Evolutionary conservation across 257 asterid species (phyloP), one percentile per base, ranked within the genome.

Genomic region (Solanum acaule): DNA sequence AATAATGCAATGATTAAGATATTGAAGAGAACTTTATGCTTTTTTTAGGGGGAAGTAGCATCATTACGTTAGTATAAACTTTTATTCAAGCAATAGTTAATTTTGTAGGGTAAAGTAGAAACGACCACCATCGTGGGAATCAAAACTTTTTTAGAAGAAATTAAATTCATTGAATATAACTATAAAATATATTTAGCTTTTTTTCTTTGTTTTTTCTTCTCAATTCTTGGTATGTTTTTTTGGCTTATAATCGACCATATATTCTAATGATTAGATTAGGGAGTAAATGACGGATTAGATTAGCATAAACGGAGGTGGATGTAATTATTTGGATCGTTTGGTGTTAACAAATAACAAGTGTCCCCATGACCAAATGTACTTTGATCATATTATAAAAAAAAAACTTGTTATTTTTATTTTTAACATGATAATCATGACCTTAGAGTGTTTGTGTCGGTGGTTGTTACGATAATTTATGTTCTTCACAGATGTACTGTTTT

Each of bases 361-460:
- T 31, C 31, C 70, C 38, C 87, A 46, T 46, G 16, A 14, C 42
- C 18, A 20, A 29, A 56, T 78, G 49, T 87, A 46, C 56, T 34
- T 67, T 42, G n/a, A 22, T 33, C 40, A 86, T 63, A 14, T 40
- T 37, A 35, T 35, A 35, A 37, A 52, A 22, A 8, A 84, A 59
- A 25, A 52, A 22, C 3, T 77, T n/a, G 18, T 77, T 38, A n/a
- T 22, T 35, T 34, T 88, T 49, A n/a, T 44, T 72, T 77, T 76
- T 77, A 85, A 84, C 77, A 70, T 37, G 73, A 20, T 52, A 25
- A 86, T 88, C n/a, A 88, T 79, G 72, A 56, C 76, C 70, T 81
- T 86, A 75, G 52, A 27, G 77, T 86, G 84, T 22, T 73, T 59
- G 37, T 90, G 90, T 90, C 89, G 86, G 90, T 81, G 87, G 89